Evolutionary conservation across 768 basidiomycete genomes (phyloP).

Genomic region (Calvatia gigantea): DNA sequence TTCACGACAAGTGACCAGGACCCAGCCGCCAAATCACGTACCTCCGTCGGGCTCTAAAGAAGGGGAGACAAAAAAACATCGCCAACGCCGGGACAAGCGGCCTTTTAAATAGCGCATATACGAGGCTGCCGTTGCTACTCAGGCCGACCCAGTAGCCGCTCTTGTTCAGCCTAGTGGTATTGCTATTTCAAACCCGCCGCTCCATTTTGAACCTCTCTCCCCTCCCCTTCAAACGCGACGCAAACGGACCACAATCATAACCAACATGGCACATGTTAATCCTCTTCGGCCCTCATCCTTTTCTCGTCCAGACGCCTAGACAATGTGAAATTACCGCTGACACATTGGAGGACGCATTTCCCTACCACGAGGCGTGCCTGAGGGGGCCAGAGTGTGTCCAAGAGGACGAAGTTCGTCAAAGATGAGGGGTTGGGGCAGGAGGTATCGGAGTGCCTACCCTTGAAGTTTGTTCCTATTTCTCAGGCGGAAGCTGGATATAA

Average conservation of each 20-base stretch:
- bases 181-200: slow-evolving; percentile 7
- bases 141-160: slow-evolving; percentile 27
- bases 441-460: slow-evolving; percentile 19
- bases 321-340: not conserved
- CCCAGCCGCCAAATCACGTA: not conserved
- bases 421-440: not conserved
- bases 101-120: slow-evolving; percentile 30
- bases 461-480: slow-evolving; percentile 26
- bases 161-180: slow-evolving; percentile 16
- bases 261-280: not conserved
- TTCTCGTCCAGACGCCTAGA: not conserved
- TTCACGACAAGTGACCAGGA: not conserved
- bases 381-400: too few species aligned
- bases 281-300: not conserved
- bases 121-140: slow-evolving; percentile 31
- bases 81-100: not conserved
- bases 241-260: not conserved
- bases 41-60: not conserved
- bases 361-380: not conserved
- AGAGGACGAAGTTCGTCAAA: not conserved
- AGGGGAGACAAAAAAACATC: not conserved
- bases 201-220: slow-evolving; percentile 14
- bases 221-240: not conserved
- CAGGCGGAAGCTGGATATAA: slow-evolving; percentile 24
- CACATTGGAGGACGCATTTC: not conserved